These are phyloP conservation scores for Porpolomopsis calyptriformis DNA, from an alignment of 768 basidiomycete genomes.

Conservation along the genomic window DNA sequence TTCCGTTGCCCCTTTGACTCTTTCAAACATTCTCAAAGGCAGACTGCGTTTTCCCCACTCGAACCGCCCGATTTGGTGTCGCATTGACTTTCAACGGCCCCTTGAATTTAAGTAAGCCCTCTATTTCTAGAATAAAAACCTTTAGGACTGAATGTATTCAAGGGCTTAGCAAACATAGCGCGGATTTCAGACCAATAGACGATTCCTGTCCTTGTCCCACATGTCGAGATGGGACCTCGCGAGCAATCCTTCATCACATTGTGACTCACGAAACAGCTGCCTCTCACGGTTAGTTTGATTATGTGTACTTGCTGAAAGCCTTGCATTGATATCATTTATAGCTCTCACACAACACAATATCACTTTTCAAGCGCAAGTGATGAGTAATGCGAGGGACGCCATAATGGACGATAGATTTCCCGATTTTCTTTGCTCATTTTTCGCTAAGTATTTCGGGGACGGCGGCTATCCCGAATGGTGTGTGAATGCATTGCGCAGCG, in stretches of 20 bases:
- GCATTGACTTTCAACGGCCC: constrained; percentile 77
- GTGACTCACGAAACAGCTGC: constrained; percentile 72
- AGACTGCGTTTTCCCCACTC: constrained; percentile 88
- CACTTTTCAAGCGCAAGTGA: constrained; percentile 76
- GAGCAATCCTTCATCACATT: constrained; percentile 68
- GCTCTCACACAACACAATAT: constrained; percentile 78
- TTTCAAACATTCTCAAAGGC: constrained; percentile 36
- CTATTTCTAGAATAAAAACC: not conserved
- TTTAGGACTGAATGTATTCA: not conserved
- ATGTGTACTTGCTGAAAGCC: constrained; percentile 10
- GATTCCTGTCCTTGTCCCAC: constrained; percentile 78
- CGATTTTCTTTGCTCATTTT: constrained; percentile 64
- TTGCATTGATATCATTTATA: constrained; percentile 19
- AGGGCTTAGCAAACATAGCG: constrained; percentile 58
- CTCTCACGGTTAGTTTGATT: constrained; percentile 57
- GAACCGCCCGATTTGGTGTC: constrained; percentile 86
- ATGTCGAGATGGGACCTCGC: constrained; percentile 52
- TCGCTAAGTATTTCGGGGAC: constrained; percentile 64
- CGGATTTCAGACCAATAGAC: constrained; percentile 66
- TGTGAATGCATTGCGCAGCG: constrained; percentile 70
- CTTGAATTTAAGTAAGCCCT: constrained; percentile 61
- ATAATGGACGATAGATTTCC: constrained; percentile 74
- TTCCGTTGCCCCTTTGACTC: not conserved
- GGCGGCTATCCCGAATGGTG: constrained; percentile 84
- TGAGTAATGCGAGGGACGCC: constrained; percentile 77